Percentiles rank a stretch among this genome's conserved stretches.
Evolutionary conservation across 768 basidiomycete genomes (phyloP).

Genomic region (Ephemerocybe angulata): DNA sequence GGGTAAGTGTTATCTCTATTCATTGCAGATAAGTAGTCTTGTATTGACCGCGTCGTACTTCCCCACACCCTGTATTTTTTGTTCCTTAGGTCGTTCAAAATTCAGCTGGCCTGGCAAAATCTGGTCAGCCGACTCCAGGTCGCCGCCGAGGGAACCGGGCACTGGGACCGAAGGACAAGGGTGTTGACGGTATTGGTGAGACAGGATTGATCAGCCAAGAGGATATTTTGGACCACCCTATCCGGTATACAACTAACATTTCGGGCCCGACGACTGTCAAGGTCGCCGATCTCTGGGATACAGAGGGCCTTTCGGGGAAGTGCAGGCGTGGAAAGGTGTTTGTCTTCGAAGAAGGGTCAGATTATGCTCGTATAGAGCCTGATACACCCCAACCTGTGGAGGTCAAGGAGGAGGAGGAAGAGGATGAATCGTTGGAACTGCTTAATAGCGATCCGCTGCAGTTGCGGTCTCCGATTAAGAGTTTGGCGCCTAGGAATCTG

Average conservation of each 20-base stretch:
- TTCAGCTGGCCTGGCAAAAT: conserved; percentile 1
- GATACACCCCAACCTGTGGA: background rate
- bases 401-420: background rate
- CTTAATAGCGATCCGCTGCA: background rate
- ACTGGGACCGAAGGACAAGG: background rate
- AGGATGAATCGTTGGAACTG: background rate
- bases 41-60: background rate
- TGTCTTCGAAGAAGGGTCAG: background rate
- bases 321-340: background rate
- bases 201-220: conserved; percentile 45
- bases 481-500: background rate
- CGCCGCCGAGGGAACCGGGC: no score
- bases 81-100: background rate
- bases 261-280: conserved; percentile 29
- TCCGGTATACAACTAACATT: conserved; percentile 35
- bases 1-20: conserved; percentile 34
- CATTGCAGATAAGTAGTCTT: background rate
- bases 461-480: background rate
- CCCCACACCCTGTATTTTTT: background rate
- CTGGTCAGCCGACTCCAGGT: conserved; percentile 14
- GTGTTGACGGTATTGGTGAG: conserved; percentile 10
- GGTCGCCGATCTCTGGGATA: background rate
- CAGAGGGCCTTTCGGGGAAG: background rate
- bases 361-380: background rate
- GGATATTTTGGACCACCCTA: conserved; percentile 42